Evolutionary conservation across 2,329 filamentous ascomycete species (phyloP).

Genomic region (Claviceps digitariae): DNA sequence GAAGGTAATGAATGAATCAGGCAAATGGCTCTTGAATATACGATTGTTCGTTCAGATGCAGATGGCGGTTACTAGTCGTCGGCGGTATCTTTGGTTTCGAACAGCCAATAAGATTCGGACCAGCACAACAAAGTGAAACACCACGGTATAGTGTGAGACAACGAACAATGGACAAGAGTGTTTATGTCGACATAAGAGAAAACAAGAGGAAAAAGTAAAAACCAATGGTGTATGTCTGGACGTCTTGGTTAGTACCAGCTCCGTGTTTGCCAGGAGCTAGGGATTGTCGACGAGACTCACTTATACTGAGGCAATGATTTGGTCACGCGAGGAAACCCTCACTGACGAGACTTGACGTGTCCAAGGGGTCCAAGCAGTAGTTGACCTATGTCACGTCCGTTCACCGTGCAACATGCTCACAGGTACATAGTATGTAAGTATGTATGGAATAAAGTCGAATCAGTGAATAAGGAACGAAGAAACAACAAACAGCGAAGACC

Average conservation of each 20-base stretch:
- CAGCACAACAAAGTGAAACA: background rate
- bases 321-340: background rate
- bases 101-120: background rate
- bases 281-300: background rate
- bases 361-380: background rate
- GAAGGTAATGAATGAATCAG: background rate
- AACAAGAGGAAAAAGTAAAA: background rate
- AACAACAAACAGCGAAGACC: background rate
- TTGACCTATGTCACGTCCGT: constrained; percentile 1
- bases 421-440: too few species aligned
- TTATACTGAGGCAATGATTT: background rate
- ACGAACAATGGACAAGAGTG: background rate
- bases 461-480: background rate
- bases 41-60: background rate
- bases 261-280: background rate
- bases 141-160: background rate
- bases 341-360: background rate
- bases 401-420: background rate
- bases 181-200: background rate
- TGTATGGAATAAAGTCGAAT: background rate
- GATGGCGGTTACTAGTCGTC: background rate
- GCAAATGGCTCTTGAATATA: background rate
- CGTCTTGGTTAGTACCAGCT: background rate
- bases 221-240: background rate
- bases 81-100: background rate